Conservation (phyloP, 441 rosid genomes). For the Theobroma grandiflorum region DNA sequence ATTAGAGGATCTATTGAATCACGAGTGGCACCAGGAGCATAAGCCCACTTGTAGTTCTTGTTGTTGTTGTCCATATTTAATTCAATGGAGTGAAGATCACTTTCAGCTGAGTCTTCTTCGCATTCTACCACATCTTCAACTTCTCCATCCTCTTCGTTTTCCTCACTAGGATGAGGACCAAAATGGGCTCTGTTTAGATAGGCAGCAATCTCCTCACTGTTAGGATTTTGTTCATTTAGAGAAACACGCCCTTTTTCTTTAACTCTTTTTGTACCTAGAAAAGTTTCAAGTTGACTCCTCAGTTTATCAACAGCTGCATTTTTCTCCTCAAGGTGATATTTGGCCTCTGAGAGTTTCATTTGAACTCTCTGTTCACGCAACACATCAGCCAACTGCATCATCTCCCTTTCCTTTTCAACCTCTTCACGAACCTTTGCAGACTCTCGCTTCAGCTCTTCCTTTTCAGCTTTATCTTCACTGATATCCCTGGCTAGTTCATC, state of each 20-base stretch:
- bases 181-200: slow-evolving; percentile 55
- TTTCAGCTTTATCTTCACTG: slow-evolving; percentile 72
- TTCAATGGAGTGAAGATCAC: slow-evolving; percentile 91
- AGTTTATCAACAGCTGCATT: slow-evolving; percentile 80
- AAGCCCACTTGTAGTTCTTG: slow-evolving; percentile 72
- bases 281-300: slow-evolving; percentile 84
- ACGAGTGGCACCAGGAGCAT: slow-evolving; percentile 45
- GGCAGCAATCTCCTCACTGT: slow-evolving; percentile 59
- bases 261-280: slow-evolving; percentile 64
- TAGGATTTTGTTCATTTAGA: slow-evolving; percentile 38
- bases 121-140: slow-evolving; percentile 62
- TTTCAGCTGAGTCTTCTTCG: slow-evolving; percentile 74
- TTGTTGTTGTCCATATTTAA: slow-evolving; percentile 66
- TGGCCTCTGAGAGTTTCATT: slow-evolving; percentile 83
- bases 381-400: slow-evolving; percentile 78
- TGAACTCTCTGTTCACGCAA: slow-evolving; percentile 80
- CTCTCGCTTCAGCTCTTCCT: slow-evolving; percentile 72
- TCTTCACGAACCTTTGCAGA: slow-evolving; percentile 68
- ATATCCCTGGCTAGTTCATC: slow-evolving; percentile 79
- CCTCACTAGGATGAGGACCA: slow-evolving; percentile 51
- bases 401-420: slow-evolving; percentile 88
- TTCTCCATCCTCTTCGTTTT: slow-evolving; percentile 64
- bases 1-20: slow-evolving; percentile 43
- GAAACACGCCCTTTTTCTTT: slow-evolving; percentile 65
- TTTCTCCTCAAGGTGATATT: slow-evolving; percentile 82